Conservation (phyloP, 1,139 yeast genomes). For the Pneumocystis canis region DNA sequence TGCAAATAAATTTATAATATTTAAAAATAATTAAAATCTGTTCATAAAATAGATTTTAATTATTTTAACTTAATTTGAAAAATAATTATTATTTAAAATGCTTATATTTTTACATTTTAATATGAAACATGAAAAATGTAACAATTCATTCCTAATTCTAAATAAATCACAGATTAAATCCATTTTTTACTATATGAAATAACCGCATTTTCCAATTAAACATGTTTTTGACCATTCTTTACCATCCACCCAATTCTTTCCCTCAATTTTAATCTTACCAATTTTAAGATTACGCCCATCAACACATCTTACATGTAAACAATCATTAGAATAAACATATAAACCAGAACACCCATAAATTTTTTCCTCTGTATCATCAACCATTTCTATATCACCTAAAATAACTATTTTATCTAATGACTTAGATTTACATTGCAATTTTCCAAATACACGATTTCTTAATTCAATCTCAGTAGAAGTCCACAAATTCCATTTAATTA, state of each 20-base stretch:
- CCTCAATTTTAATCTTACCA: conserved; percentile 1
- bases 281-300: not conserved
- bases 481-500: conserved; percentile 1
- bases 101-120: not conserved
- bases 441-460: not conserved
- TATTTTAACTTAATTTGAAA: not conserved
- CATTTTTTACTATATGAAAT: not conserved
- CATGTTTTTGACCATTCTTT: not conserved
- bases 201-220: not conserved
- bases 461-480: not conserved
- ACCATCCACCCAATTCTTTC: not conserved
- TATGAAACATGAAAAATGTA: not conserved
- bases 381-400: not conserved
- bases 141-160: not conserved
- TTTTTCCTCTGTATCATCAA: not conserved
- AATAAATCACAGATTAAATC: not conserved
- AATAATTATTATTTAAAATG: too few relatives aligned
- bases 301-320: not conserved
- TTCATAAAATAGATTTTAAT: not conserved
- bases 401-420: not conserved
- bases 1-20: not conserved
- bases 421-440: not conserved
- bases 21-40: too few relatives aligned
- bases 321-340: not conserved
- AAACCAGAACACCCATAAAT: not conserved